Base-by-base conservation (phyloP, 2,329 filamentous ascomycete species). In the Cladobotryum protrusum region DNA sequence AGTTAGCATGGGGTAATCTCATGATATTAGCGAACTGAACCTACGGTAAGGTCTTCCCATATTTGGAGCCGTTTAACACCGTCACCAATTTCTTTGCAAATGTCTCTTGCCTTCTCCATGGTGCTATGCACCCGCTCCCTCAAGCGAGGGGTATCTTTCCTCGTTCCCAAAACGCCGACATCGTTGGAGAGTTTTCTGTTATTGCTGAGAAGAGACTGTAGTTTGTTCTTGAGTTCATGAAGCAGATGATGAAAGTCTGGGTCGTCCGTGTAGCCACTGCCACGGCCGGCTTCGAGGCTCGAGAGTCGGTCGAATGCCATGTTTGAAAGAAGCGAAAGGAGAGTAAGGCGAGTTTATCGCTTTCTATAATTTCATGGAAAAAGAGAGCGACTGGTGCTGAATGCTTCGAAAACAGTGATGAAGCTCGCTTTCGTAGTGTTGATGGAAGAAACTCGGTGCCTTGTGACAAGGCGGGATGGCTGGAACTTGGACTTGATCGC, bases 301-400 rank as follows among this genome's bases (percentile, higher is more conserved):
- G 87, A 87, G 56, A 93, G 79, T 60, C 89, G 87, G 67, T 96
- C 87, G 72, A 93, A 97, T 15, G 92, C 96, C 92, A 97, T 97
- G 55, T 32, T 34, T 45, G 34, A 24, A 9, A 32, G 14, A 9
- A 18, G 18, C 15, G 18, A 43, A 43, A 15, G 17, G 33, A 47
- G 8, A 36, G 29, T 13, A 29, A 29, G 24, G 24, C 24, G 15
- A 3, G 15, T 3, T 43, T 24, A 45, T 47, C 32, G 48, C 43
- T 19, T 13, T 24, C 8, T 48, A 40, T 8, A 47, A 24, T 17
- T 35, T 35, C 39, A 11, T 43, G 46, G 33, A 43, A 32, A n/a
- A 43, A 33, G 34, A 20, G 13, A 35, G 36, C 36, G 32, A 43
- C 35, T 41, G 29, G 42, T 42, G 17, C 43, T 48, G 47, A 40